phyloP scores from a whole-genome alignment of 1,284 basidiomycete species.

The Lentinula novae-zelandiae region DNA sequence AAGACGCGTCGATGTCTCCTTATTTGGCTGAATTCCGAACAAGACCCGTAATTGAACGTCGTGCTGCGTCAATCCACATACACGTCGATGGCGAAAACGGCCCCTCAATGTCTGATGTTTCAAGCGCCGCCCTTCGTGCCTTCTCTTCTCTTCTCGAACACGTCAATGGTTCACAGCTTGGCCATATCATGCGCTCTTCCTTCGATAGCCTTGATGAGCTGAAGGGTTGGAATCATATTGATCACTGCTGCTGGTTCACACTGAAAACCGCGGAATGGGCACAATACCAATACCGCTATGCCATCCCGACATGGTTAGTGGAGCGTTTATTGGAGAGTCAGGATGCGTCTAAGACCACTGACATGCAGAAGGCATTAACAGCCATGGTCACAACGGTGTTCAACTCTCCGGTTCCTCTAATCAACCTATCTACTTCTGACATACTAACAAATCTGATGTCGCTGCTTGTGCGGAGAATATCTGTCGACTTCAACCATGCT shows the following conservation, averaged over 20 bases:
- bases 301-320: conserved; percentile 82
- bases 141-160: conserved; percentile 74
- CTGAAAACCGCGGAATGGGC: conserved; percentile 79
- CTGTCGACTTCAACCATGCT: conserved; percentile 61
- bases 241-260: conserved; percentile 83
- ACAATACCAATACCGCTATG: conserved; percentile 90
- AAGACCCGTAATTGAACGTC: conserved; percentile 70
- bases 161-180: conserved; percentile 76
- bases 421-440: conserved; percentile 91
- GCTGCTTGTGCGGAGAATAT: conserved; percentile 70
- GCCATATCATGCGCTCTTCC: conserved; percentile 66
- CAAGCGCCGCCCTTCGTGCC: conserved; percentile 69
- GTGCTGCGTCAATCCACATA: conserved; percentile 82
- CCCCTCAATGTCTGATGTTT: conserved; percentile 72
- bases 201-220: conserved; percentile 64
- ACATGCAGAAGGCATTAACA: conserved; percentile 68
- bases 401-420: conserved; percentile 76
- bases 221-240: conserved; percentile 67
- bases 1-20: conserved; percentile 66
- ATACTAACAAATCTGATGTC: conserved; percentile 77
- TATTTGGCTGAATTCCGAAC: conserved; percentile 81
- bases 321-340: conserved; percentile 75
- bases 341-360: conserved; percentile 49
- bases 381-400: conserved; percentile 85
- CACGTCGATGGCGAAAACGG: conserved; percentile 88